Conservation (phyloP, 169 alveolate species). For the Eimeria necatrix region DNA sequence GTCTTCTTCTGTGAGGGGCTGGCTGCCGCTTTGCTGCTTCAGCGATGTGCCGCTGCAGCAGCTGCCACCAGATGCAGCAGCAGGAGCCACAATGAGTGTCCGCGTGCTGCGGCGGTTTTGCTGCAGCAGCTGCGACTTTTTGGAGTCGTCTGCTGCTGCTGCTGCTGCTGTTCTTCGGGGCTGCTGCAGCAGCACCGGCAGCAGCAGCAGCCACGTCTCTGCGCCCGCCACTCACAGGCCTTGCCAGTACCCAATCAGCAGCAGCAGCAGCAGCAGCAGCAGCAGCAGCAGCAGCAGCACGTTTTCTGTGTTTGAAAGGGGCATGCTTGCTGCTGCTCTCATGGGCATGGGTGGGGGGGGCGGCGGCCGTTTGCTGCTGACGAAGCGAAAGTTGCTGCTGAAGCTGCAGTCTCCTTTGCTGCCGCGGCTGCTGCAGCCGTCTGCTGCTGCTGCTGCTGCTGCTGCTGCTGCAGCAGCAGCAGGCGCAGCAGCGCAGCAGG, state of each 20-base stretch:
- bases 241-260: background rate
- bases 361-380: constrained; percentile 50
- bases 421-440: background rate
- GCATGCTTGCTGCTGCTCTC: constrained; percentile 62
- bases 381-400: constrained; percentile 1
- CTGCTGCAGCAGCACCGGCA: constrained; percentile 55
- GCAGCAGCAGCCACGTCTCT: constrained; percentile 34
- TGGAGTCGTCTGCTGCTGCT: constrained; percentile 44
- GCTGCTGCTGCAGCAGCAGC: background rate
- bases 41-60: constrained; percentile 72
- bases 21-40: constrained; percentile 59
- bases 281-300: constrained; percentile 67
- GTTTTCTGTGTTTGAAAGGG: constrained; percentile 28
- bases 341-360: constrained; percentile 66
- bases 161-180: constrained; percentile 43
- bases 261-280: constrained; percentile 46
- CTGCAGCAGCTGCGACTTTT: constrained; percentile 61
- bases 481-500: background rate
- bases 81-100: constrained; percentile 14
- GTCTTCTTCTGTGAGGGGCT: constrained; percentile 49
- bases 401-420: constrained; percentile 48
- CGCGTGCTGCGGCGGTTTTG: constrained; percentile 63
- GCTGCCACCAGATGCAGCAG: constrained; percentile 46
- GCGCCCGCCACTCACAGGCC: background rate
- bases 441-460: constrained; percentile 43